Evolutionary conservation across 495 filamentous ascomycete species (phyloP).

Genomic region (Ascobolus immersus): DNA sequence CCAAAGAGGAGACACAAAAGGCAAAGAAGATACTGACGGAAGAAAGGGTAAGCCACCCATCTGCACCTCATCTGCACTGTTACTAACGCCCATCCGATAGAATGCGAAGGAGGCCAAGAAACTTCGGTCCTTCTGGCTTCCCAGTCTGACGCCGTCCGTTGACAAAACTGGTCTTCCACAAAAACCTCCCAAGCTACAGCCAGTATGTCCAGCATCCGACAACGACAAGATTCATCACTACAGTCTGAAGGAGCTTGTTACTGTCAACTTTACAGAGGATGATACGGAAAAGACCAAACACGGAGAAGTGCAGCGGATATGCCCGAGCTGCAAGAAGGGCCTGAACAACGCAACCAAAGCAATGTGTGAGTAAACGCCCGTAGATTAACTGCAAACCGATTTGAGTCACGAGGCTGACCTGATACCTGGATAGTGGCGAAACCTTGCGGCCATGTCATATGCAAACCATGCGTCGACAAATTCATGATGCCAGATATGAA

Average conservation of each 20-base stretch:
- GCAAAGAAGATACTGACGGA: constrained; percentile 40
- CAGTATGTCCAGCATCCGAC: constrained; percentile 55
- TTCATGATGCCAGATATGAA: constrained; percentile 47
- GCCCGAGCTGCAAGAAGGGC: constrained; percentile 69
- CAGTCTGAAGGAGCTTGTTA: constrained; percentile 57
- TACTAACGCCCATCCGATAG: constrained; percentile 2
- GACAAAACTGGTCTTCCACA: constrained; percentile 23
- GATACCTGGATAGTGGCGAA: constrained; percentile 33
- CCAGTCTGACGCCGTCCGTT: constrained; percentile 50
- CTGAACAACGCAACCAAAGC: constrained; percentile 65
- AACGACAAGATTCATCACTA: constrained; percentile 46
- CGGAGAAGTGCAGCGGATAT: constrained; percentile 31
- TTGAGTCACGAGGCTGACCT: background rate
- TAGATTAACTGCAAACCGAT: too few relatives aligned
- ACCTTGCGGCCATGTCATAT: constrained; percentile 84
- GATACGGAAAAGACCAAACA: constrained; percentile 29
- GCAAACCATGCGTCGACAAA: constrained; percentile 62
- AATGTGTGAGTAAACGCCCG: constrained; percentile 25
- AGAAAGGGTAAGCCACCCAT: constrained; percentile 35
- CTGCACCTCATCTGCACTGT: background rate
- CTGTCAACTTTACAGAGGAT: constrained; percentile 58
- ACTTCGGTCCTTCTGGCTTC: constrained; percentile 88
- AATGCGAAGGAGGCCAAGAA: constrained; percentile 34
- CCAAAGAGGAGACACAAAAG: constrained; percentile 39
- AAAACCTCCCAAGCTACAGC: constrained; percentile 41